Base-by-base conservation (phyloP, 1,284 basidiomycete genomes). In the Trichosporon sp. region DNA sequence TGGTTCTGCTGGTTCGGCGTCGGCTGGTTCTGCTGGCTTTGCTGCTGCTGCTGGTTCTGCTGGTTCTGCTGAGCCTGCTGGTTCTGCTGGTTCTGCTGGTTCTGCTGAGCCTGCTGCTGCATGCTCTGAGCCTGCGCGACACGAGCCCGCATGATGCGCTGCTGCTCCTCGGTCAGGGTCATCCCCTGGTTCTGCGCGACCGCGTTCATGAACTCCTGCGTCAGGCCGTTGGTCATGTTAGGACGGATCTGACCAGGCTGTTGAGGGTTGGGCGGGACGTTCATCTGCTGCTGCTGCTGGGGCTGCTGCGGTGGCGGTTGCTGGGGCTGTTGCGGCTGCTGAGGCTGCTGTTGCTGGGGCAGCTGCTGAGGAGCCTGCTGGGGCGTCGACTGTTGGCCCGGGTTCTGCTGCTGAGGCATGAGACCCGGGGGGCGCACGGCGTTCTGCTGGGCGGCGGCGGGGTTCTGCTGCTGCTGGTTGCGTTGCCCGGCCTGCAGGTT, bases 141-240 rank as follows among this genome's bases (percentile, higher is more conserved):
- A 27, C 65, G 64, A 13, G 31, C 25, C 13, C 32, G 60, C 62
- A 68, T 65, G 58, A 70, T 58, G 9, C 44, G 29, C 42, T 65
- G 65, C 56, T 73, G 72, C 53, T 70, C 70, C 12, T 73, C 72
- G 11, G 72, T 66, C n/a, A 72, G 25, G 9, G 65, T 60, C 12
- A 67, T 32, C 53, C 67, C 67, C 31, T 65, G 72, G 53, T 71
- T 73, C 2, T 67, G 34, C 18, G 68, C 62, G 6, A 73, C 60
- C 0, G 70, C 68, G 34, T 67, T 65, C 29, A 71, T 64, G 35
- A 73, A 69, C 25, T 73, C 72, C 29, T 60, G 56, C 56, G 56
- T 60, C 56, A 60, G n/a, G 15, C 56, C 56, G 56, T 63, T 67
- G 66, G 63, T 25, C 31, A 64, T 32, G 53, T 44, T 38, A 25